Conservation (phyloP, 805 yeast genomes). For the Candida corydali region DNA sequence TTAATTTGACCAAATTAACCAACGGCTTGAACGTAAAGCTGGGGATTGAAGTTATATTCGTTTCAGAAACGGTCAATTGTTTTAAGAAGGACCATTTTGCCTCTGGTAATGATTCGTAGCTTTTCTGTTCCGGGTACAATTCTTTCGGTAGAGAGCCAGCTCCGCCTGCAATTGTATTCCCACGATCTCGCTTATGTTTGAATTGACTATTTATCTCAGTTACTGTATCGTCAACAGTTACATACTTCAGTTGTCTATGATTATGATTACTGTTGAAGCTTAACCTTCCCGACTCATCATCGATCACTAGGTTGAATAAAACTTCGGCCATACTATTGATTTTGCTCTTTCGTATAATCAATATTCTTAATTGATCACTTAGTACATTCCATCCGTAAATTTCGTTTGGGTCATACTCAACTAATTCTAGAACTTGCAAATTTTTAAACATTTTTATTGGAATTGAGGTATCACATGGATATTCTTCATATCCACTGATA, state of each 20-base stretch:
- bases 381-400: constrained; percentile 61
- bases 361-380: constrained; percentile 50
- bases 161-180: constrained; percentile 19
- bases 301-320: constrained; percentile 48
- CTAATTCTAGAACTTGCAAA: constrained; percentile 55
- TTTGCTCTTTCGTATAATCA: constrained; percentile 50
- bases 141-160: constrained; percentile 26
- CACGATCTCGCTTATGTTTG: constrained; percentile 22
- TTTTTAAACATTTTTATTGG: constrained; percentile 61
- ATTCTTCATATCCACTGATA: constrained; percentile 62
- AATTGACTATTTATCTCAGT: constrained; percentile 18
- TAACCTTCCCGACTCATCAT: constrained; percentile 44
- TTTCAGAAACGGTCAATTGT: constrained; percentile 38
- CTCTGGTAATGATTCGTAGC: constrained; percentile 26
- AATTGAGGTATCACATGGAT: constrained; percentile 67
- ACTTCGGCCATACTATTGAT: constrained; percentile 51
- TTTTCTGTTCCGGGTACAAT: constrained; percentile 7
- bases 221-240: constrained; percentile 12
- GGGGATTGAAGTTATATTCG: constrained; percentile 35
- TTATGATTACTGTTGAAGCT: constrained; percentile 22
- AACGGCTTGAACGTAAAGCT: constrained; percentile 36
- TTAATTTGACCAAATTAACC: constrained; percentile 41
- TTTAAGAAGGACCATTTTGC: constrained; percentile 37
- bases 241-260: constrained; percentile 6
- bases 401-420: constrained; percentile 60